These are phyloP conservation scores for Calonectria henricotiae DNA, from an alignment of 2,329 filamentous ascomycete genomes.

Conservation along the genomic window DNA sequence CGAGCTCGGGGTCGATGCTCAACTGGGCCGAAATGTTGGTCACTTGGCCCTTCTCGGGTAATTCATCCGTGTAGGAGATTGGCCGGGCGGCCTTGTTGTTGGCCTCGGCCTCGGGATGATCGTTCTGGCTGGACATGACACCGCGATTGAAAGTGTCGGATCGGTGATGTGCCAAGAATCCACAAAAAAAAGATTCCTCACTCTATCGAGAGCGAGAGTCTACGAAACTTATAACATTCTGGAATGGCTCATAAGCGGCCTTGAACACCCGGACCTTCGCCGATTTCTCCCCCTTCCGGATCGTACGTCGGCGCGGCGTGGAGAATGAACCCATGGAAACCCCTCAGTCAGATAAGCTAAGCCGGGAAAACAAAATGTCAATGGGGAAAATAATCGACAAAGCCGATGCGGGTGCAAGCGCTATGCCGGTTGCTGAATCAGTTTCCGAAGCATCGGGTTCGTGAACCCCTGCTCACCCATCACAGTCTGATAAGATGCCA, in stretches of 20 bases:
- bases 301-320: slow-evolving; percentile 16
- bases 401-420: neutral
- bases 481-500: slow-evolving; percentile 18
- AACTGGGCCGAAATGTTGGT: slow-evolving; percentile 31
- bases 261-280: neutral
- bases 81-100: slow-evolving; percentile 29
- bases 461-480: too few relatives aligned
- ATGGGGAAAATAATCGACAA: slow-evolving; percentile 18
- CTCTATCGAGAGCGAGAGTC: neutral
- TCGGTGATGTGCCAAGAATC: neutral
- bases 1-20: slow-evolving; percentile 34
- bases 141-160: neutral
- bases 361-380: slow-evolving; percentile 8
- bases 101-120: slow-evolving; percentile 7
- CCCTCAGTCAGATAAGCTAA: slow-evolving; percentile 17
- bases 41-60: slow-evolving; percentile 34
- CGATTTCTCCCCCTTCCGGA: neutral
- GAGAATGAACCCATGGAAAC: slow-evolving; percentile 20
- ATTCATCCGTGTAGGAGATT: slow-evolving; percentile 19
- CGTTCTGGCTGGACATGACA: slow-evolving; percentile 16
- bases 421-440: slow-evolving; percentile 13
- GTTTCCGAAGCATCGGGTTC: slow-evolving; percentile 14
- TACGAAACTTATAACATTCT: slow-evolving; percentile 8
- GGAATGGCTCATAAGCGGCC: neutral
- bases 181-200: neutral